Base-by-base conservation (phyloP, 129 eudicot species). In the Escallonia rubra region DNA sequence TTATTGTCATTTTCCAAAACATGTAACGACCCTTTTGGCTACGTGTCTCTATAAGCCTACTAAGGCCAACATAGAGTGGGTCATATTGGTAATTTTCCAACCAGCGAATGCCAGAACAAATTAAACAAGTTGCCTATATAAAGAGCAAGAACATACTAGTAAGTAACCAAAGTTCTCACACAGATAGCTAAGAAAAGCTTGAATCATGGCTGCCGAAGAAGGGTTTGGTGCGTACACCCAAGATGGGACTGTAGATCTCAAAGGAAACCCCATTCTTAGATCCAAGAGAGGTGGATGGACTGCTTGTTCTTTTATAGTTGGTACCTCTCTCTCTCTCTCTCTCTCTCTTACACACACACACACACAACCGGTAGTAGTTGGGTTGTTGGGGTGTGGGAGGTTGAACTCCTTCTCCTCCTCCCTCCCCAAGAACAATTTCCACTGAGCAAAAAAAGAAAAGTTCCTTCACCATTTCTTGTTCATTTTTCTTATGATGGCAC, bases 211-310 rank as follows among this genome's bases (percentile, higher is more conserved):
- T 11, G 76, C 41, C 34, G 86, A 76, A 65, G 57, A 53, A 7
- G 83, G 69, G 3, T 60, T 12, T 7, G 72, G 64, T 56, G 83
- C 78, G 23, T 86, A 90, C 78, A 90, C 96, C 41, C 61, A 81
- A 74, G 96, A 90, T 67, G 96, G 96, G 5, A 86, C 96, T 3
- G 96, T 90, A 48, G 96, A 90, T 80, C 89, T 90, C 42, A 70
- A 68, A 76, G 96, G 96, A 42, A 86, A 82, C 66, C 96, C 95
- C n/a, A 12, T 90, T 69, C 91, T 82, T 44, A 61, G 87, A 70
- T 86, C 96, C 10, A 80, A 86, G 64, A 80, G 83, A 8, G 96
- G 96, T 66, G 83, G 91, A 59, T 90, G 96, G 96, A 90, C 68
- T 11, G 96, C 96, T 71, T 84, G 90, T 67, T 86, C 75, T 59